A percentile compares a stretch with the other conserved stretches of the same genome.
Evolutionary conservation across 2,329 filamentous ascomycete species (phyloP).

Genomic region (Graphilbum fragrans): DNA sequence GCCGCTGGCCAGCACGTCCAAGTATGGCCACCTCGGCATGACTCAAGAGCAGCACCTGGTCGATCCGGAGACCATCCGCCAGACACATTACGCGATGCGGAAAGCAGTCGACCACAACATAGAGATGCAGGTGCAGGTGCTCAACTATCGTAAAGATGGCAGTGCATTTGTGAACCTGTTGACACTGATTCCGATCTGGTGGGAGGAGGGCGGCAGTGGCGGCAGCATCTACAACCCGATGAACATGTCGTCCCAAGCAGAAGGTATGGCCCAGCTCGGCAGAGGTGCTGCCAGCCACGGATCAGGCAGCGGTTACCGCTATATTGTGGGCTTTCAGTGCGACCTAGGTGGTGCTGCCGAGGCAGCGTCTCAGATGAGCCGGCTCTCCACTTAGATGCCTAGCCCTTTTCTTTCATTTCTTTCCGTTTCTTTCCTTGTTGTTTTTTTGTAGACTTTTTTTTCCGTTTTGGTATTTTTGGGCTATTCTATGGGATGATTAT

Average conservation of each 20-base stretch:
- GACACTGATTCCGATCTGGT: slow-evolving; percentile 71
- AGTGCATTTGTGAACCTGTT: slow-evolving; percentile 70
- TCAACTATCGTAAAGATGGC: slow-evolving; percentile 75
- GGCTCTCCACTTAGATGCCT: too few relatives aligned
- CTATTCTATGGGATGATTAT: too few relatives aligned
- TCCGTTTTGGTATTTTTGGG: too few relatives aligned
- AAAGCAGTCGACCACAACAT: slow-evolving; percentile 28
- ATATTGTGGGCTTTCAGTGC: slow-evolving; percentile 72
- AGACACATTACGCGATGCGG: slow-evolving; percentile 27
- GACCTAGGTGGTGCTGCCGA: slow-evolving; percentile 18
- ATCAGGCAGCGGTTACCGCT: slow-evolving; percentile 33
- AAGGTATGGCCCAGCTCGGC: too few relatives aligned
- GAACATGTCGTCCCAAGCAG: too few relatives aligned
- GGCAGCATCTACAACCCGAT: not conserved
- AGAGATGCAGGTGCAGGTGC: slow-evolving; percentile 42
- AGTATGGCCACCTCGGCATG: not conserved
- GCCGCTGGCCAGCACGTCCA: too few relatives aligned
- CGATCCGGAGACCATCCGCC: not conserved
- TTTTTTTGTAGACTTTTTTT: too few relatives aligned
- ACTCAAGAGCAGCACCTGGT: not conserved
- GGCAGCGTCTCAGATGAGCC: too few relatives aligned
- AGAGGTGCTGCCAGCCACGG: too few relatives aligned
- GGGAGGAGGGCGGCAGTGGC: slow-evolving; percentile 40
- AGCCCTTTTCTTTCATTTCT: too few relatives aligned
- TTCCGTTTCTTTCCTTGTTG: too few relatives aligned